Conservation (phyloP, 768 basidiomycete species). For the Trametes coccinea region DNA sequence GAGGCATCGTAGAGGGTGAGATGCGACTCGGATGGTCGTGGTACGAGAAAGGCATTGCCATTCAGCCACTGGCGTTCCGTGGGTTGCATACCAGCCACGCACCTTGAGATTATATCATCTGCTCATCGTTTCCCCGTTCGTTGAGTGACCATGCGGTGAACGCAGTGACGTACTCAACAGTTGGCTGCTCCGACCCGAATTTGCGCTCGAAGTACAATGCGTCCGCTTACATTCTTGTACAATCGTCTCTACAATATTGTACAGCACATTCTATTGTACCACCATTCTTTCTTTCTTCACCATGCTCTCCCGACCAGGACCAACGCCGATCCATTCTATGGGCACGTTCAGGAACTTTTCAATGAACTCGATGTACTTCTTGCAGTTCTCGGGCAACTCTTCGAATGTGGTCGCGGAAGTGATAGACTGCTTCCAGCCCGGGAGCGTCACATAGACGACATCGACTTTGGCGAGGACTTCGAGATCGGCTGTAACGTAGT, state of each 20-base stretch:
- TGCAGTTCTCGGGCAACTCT: constrained; percentile 81
- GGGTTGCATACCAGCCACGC: no score
- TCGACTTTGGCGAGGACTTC: constrained; percentile 76
- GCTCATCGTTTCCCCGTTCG: no score
- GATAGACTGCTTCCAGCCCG: constrained; percentile 90
- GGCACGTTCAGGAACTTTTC: constrained; percentile 72
- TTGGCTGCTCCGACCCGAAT: constrained; percentile 7
- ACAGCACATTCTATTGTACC: constrained; percentile 9
- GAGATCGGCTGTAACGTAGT: constrained; percentile 65
- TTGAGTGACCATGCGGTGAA: no score
- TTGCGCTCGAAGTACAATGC: background rate
- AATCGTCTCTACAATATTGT: background rate
- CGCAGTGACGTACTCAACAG: background rate
- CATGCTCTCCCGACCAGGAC: constrained; percentile 85
- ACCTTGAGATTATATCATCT: no score
- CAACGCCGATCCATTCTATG: constrained; percentile 92
- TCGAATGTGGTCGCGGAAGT: constrained; percentile 60
- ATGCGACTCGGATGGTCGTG: no score
- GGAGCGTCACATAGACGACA: constrained; percentile 85
- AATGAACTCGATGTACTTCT: constrained; percentile 84
- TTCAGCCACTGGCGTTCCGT: no score
- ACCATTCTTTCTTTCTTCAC: constrained; percentile 33
- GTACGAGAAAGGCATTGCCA: no score
- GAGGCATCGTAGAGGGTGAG: no score
- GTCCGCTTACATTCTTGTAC: background rate